Evolutionary conservation across 257 asterid species (phyloP), one percentile per base, ranked within the genome.

Genomic region (Perilla frutescens): DNA sequence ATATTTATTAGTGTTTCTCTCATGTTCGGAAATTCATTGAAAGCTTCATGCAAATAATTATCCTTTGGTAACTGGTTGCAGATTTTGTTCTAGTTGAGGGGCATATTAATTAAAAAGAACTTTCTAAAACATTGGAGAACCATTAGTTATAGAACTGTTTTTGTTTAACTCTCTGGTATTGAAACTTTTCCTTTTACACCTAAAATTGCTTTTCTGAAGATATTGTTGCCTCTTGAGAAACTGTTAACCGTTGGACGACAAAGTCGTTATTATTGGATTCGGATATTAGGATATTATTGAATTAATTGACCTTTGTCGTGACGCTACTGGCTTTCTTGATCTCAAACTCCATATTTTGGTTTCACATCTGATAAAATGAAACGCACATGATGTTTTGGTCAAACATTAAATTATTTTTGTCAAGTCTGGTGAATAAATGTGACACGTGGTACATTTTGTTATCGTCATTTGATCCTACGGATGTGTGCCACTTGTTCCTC

Each of bases 241-340:
- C 58, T 60, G 32, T 55, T 20, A 61, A 56, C 20, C 60, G 40
- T 40, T 36, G 53, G 29, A 6, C 37, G 4, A 54, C 55, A 54
- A 40, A 11, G 15, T 45, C 5, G 4, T 63, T 31, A 58, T 44
- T 6, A 3, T 47, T 34, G 37, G 43, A 5, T 53, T 61, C 56
- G 39, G 13, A 12, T 32, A 11, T 56, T 55, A 56, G 39, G 13
- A 12, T 32, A 11, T 56, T 55, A 26, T 50, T 36, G 59, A 57
- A 68, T 72, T 63, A 29, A 64, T 72, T 73, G 57, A 47, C 48
- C 45, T 65, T 65, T 83, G 70, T 77, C 57, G 56, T 10, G 77
- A 59, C 3, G 71, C 63, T 32, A 10, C 40, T 57, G 53, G 51
- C 72, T 45, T 40, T 6, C 51, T 36, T 56, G 45, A 53, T 57